Evolutionary conservation across 306 rosid species (phyloP), one percentile per base, ranked within the genome.

Genomic region (Trichosanthes cucumerina): DNA sequence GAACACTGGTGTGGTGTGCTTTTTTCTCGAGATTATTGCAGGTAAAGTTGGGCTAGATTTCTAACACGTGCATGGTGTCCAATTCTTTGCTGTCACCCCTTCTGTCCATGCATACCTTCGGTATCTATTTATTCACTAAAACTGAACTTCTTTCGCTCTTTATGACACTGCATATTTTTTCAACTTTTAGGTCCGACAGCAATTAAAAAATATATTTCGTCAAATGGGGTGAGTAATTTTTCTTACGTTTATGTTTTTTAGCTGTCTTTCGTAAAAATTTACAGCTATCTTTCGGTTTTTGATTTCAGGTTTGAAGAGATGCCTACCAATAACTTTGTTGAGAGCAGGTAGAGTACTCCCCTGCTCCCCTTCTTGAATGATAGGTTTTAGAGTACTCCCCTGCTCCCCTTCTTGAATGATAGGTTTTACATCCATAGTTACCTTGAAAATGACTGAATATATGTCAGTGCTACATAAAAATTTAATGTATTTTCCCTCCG

Each of bases 301-400:
- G 72, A 24, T 75, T 85, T 78, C 96, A 94, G 98, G 82, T 95
- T 95, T 87, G 98, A 86, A 86, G 98, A 95, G 92, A 95, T 95
- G 98, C 97, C 98, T 12, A 95, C 98, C 39, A 91, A 95, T 82
- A 92, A 90, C 81, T 95, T 82, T 80, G 98, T 95, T 10, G 98
- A 95, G 88, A 95, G 98, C 96, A 92, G 98, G 98, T 92, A 83
- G 60, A 75, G 14, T 21, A 8, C 80, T 63, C 53, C 77, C 59
- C 75, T 24, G 36, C 74, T 47, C 43, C 80, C 47, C 74, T 75
- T 24, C 73, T 72, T 31, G 19, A 46, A 1, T 49, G 54, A 43
- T 14, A 44, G 5, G 16, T 72, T 70, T 43, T 34, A 33, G 60
- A 75, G 14, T 21, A 8, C 80, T 63, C 53, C 77, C 59, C 75